These are phyloP conservation scores for Paraconiothyrium sp. DNA, from an alignment of 2,329 filamentous ascomycete species.

Conservation along the genomic window DNA sequence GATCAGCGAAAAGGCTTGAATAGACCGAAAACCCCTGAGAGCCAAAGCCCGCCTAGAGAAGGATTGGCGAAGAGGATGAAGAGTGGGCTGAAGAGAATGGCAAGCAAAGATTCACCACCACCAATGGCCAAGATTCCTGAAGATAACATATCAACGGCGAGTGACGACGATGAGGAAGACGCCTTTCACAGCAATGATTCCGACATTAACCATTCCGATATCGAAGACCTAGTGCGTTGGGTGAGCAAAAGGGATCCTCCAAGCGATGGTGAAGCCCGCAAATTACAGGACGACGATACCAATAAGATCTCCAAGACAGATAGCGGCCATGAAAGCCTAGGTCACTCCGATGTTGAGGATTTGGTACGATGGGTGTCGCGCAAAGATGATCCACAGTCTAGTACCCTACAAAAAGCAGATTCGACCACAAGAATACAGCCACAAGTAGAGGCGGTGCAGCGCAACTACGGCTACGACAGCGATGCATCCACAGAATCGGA, in stretches of 20 bases:
- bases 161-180: slow-evolving; percentile 32
- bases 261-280: slow-evolving; percentile 37
- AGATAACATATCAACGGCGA: slow-evolving; percentile 34
- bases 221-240: slow-evolving; percentile 47
- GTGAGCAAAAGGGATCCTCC: slow-evolving; percentile 42
- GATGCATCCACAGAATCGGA: slow-evolving; percentile 44
- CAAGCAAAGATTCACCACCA: slow-evolving; percentile 36
- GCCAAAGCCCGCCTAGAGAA: slow-evolving; percentile 25
- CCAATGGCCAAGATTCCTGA: slow-evolving; percentile 38
- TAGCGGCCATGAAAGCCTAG: slow-evolving; percentile 41
- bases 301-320: slow-evolving; percentile 26
- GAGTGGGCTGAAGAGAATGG: slow-evolving; percentile 37
- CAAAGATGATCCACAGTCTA: slow-evolving; percentile 18
- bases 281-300: slow-evolving; percentile 6
- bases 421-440: background rate
- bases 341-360: slow-evolving; percentile 44
- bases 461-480: slow-evolving; percentile 38
- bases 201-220: slow-evolving; percentile 43
- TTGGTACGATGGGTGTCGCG: slow-evolving; percentile 39
- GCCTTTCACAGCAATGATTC: slow-evolving; percentile 24
- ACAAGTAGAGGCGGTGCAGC: slow-evolving; percentile 2
- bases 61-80: slow-evolving; percentile 37
- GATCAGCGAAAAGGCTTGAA: slow-evolving; percentile 38
- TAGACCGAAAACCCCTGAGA: slow-evolving; percentile 37
- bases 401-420: slow-evolving; percentile 5